These are phyloP conservation scores for Melaleuca alternifolia DNA, from an alignment of 345 rosid species.

Conservation along the genomic window DNA sequence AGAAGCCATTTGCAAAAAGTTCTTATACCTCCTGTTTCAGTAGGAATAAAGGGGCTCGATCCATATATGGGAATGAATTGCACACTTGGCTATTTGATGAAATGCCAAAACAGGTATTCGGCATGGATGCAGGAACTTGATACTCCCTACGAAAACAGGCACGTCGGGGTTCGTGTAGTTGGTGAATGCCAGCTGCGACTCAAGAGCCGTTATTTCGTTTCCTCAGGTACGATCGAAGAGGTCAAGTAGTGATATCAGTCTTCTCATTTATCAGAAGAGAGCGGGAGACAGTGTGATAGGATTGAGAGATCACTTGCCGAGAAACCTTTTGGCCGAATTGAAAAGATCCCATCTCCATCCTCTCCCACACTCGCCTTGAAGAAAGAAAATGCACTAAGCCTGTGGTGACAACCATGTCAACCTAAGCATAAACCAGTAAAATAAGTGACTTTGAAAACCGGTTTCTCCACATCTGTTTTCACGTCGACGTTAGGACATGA, in stretches of 20 bases:
- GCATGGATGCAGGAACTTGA: neutral
- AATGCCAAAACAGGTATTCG: neutral
- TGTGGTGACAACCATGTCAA: neutral
- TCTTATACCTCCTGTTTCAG: neutral
- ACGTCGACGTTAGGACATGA: neutral
- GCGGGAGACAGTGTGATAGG: neutral
- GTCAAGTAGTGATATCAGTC: neutral
- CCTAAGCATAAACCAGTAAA: neutral
- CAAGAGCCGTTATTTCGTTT: neutral
- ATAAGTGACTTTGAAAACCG: neutral
- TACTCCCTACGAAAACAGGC: neutral
- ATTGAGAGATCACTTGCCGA: neutral
- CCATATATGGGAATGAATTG: neutral
- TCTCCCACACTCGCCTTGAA: neutral
- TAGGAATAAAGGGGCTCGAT: neutral
- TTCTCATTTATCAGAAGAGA: neutral
- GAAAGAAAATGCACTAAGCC: neutral
- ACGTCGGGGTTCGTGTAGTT: accelerated
- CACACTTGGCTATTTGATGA: neutral
- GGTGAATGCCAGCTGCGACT: neutral
- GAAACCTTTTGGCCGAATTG: neutral
- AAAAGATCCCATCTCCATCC: neutral
- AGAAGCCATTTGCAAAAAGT: neutral
- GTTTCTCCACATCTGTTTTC: neutral
- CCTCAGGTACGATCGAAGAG: neutral